Base-by-base conservation (phyloP, 2,329 filamentous ascomycete species). In the Xylariomycetidae sp. region DNA sequence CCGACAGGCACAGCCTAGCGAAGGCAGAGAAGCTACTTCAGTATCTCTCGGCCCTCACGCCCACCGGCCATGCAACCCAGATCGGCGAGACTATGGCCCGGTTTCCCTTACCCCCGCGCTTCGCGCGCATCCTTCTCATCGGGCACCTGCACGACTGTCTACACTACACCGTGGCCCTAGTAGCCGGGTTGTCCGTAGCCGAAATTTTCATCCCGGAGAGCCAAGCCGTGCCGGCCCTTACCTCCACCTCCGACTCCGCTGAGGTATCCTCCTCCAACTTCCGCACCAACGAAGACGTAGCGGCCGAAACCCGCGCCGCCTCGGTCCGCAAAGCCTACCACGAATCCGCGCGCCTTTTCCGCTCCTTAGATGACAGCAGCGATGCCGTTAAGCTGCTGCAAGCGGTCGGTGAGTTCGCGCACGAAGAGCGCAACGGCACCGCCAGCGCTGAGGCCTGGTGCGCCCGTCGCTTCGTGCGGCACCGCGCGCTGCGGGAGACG, bases 351-450 rank as follows among this genome's bases (percentile, higher is more conserved):
- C 78, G 76, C 25, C 79, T 82, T 37, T 87, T 96, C 48, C 81
- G 83, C 54, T 80, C 77, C 38, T 73, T 89, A 36, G 92, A 95
- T 54, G 81, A 86, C 54, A 77, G 74, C 32, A 86, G 84, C 1
- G 92, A 98, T 58, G 88, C 85, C 13, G 79, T 96, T 48, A 96
- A 95, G 61, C 74, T 92, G 24, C 76, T 96, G 28, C 87, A 89
- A 36, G 87, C 87, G 0, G 79, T 95, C 3, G 88, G 86, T 42
- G 86, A 90, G 44, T 95, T 90, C 54, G 84, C 83, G 4, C 82
- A 87, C 49, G 79, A 83, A 45, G n/a, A n/a, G n/a, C n/a, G n/a
- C n/a, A n/a, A n/a, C n/a, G n/a, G n/a, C n/a, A n/a, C n/a, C n/a
- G 73, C 71, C 46, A 69, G 73, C 10, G 37, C 42, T 0, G 82